These are phyloP conservation scores for Paramecium sexaurelia DNA, from an alignment of 73 alveolate genomes.

Conservation along the genomic window DNA sequence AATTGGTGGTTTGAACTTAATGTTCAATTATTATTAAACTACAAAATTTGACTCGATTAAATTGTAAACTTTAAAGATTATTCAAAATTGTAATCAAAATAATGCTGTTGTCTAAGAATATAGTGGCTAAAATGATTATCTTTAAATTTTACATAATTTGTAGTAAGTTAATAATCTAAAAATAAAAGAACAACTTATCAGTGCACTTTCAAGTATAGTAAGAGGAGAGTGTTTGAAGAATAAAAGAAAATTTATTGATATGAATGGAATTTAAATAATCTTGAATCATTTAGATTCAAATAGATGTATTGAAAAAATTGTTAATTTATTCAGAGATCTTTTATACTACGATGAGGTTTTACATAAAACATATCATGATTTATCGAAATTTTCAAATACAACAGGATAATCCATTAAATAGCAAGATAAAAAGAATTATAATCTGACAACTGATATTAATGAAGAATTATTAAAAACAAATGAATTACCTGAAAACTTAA, in stretches of 20 bases:
- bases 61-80: conserved; percentile 17
- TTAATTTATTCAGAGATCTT: conserved; percentile 46
- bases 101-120: conserved; percentile 56
- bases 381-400: conserved; percentile 33
- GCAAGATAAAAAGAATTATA: neutral
- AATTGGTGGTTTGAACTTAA: conserved; percentile 39
- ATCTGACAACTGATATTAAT: neutral
- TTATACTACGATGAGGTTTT: conserved; percentile 57
- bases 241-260: conserved; percentile 58
- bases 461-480: conserved; percentile 27
- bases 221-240: too few relatives aligned
- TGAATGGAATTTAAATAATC: conserved; percentile 25
- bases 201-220: conserved; percentile 51
- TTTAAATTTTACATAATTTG: neutral
- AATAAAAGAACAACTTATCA: conserved; percentile 41
- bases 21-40: neutral
- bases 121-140: conserved; percentile 13
- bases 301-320: conserved; percentile 37
- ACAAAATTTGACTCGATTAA: conserved; percentile 34
- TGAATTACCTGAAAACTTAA: conserved; percentile 51
- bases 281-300: conserved; percentile 17
- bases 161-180: neutral
- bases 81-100: conserved; percentile 50
- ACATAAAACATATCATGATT: conserved; percentile 56
- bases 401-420: too few relatives aligned